Conservation (phyloP, 148 eudicot genomes). For the Rhododendron simsii region DNA sequence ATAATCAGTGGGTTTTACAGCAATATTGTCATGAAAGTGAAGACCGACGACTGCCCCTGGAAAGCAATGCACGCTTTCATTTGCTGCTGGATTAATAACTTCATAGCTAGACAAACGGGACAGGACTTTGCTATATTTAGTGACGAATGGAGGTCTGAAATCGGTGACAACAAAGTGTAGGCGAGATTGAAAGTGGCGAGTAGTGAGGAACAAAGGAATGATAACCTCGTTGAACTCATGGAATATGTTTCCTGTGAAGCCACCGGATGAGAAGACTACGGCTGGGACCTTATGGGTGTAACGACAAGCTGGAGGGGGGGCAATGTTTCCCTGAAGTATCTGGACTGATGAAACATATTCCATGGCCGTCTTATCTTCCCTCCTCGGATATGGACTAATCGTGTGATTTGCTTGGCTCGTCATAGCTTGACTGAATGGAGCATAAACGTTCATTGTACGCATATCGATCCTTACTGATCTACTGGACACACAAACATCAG, state of each 20-base stretch:
- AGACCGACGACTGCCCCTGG: conserved; percentile 55
- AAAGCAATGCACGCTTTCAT: conserved; percentile 46
- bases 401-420: neutral
- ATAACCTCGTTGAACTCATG: conserved; percentile 56
- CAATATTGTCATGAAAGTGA: conserved; percentile 35
- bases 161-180: conserved; percentile 38
- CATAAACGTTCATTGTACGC: neutral
- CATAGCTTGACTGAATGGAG: neutral
- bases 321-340: conserved; percentile 31
- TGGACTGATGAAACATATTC: conserved; percentile 36
- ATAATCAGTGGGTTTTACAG: conserved; percentile 20
- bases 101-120: conserved; percentile 31
- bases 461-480: neutral
- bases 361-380: neutral
- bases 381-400: neutral
- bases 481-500: neutral
- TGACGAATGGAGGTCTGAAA: conserved; percentile 29
- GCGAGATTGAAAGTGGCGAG: conserved; percentile 30
- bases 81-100: conserved; percentile 24
- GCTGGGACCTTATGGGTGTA: conserved; percentile 51
- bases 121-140: conserved; percentile 30
- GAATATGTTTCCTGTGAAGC: conserved; percentile 45
- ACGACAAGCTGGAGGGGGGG: conserved; percentile 33
- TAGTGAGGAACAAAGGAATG: conserved; percentile 56
- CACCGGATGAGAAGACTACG: conserved; percentile 54